phyloP scores from a whole-genome alignment of 306 rosid genomes.

The Senna siamea region DNA sequence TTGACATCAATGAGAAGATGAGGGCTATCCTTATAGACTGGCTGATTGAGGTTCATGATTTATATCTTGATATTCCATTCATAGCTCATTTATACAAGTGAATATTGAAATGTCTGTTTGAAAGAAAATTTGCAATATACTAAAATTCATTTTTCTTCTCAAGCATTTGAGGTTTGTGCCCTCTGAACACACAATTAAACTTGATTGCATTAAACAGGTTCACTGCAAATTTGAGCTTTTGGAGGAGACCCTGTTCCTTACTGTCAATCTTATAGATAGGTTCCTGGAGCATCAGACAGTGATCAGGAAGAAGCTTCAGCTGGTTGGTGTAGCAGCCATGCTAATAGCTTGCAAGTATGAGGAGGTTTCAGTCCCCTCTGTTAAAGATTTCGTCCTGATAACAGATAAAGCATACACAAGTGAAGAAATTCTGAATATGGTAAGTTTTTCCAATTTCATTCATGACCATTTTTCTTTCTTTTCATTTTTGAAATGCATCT shows the following conservation, averaged over 20 bases:
- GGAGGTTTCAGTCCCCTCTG: conserved; percentile 50
- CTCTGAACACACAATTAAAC: not conserved
- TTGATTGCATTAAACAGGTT: conserved; percentile 44
- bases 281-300: conserved; percentile 48
- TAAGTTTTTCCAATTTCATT: not conserved
- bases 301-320: conserved; percentile 49
- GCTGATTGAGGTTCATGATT: too few relatives aligned
- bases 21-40: too few relatives aligned
- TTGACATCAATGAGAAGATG: too few relatives aligned
- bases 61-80: too few relatives aligned
- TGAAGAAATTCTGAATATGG: conserved; percentile 47
- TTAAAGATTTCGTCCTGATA: conserved; percentile 51
- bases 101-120: too few relatives aligned
- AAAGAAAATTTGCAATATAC: not conserved
- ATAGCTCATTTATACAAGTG: too few relatives aligned
- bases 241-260: conserved; percentile 51
- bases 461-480: conserved; percentile 8
- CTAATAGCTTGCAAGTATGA: conserved; percentile 55
- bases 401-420: conserved; percentile 53
- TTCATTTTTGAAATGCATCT: conserved; percentile 21
- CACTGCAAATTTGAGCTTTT: conserved; percentile 56
- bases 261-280: conserved; percentile 50
- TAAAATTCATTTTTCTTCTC: not conserved
- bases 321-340: conserved; percentile 56
- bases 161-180: too few relatives aligned